Percentiles rank a stretch among this genome's conserved stretches.
Conservation (phyloP, 116 monocot genomes). For the Posidonia oceanica region DNA sequence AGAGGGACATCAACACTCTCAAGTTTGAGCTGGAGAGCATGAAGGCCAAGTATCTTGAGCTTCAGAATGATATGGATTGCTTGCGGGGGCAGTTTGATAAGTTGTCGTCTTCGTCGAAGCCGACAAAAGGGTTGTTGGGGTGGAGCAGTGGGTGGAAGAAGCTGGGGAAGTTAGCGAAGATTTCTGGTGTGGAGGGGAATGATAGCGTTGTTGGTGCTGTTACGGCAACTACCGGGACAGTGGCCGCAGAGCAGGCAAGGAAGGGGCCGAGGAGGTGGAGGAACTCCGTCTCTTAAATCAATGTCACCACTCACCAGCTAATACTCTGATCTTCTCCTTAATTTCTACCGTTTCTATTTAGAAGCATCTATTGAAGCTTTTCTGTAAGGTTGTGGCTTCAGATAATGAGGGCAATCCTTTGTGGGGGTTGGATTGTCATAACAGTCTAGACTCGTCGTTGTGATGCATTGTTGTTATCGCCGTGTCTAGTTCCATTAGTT, state of each 20-base stretch:
- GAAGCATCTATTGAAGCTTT: too few species aligned
- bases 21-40: constrained; percentile 89
- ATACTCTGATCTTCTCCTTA: too few species aligned
- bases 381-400: too few species aligned
- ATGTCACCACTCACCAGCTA: too few species aligned
- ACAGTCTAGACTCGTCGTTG: too few species aligned
- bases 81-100: constrained; percentile 74
- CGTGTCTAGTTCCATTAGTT: too few species aligned
- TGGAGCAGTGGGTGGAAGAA: constrained; percentile 82
- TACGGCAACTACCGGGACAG: neutral
- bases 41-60: constrained; percentile 84
- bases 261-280: constrained; percentile 51
- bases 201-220: constrained; percentile 15
- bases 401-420: too few species aligned
- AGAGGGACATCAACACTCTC: constrained; percentile 92
- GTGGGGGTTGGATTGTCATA: too few species aligned
- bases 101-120: constrained; percentile 19
- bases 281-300: constrained; percentile 25
- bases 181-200: constrained; percentile 20
- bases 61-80: constrained; percentile 75
- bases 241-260: constrained; percentile 16
- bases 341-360: too few species aligned
- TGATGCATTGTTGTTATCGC: too few species aligned
- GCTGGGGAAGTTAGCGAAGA: constrained; percentile 43
- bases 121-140: constrained; percentile 29